phyloP scores from a whole-genome alignment of 371 early-diverging fungal species.

The Thermomucor indicae-seudaticae region DNA sequence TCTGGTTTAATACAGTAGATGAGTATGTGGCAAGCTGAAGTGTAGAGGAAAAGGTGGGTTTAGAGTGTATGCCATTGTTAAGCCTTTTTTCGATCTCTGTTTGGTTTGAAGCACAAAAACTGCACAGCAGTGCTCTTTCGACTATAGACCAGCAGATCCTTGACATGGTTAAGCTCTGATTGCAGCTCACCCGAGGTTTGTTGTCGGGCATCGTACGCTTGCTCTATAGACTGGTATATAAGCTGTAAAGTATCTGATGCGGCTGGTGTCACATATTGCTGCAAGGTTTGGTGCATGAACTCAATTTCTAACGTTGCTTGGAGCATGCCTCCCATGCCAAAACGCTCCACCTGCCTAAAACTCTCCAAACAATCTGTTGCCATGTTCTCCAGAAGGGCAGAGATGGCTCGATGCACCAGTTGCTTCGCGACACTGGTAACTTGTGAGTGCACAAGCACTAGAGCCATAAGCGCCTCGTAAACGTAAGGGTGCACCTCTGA shows the following conservation, averaged over 20 bases:
- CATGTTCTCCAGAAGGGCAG: slow-evolving; percentile 64
- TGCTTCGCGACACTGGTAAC: slow-evolving; percentile 74
- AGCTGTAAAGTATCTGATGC: slow-evolving; percentile 60
- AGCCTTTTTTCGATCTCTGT: slow-evolving; percentile 41
- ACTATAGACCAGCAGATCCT: slow-evolving; percentile 60
- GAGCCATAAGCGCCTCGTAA: slow-evolving; percentile 77
- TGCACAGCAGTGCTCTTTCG: slow-evolving; percentile 69
- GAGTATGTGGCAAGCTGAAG: too few relatives aligned
- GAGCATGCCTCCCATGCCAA: slow-evolving; percentile 87
- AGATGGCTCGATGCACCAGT: slow-evolving; percentile 72
- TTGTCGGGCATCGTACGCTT: slow-evolving; percentile 56
- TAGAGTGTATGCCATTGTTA: too few relatives aligned
- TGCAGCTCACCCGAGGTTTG: slow-evolving; percentile 50
- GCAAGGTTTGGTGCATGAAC: slow-evolving; percentile 76
- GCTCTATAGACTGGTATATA: slow-evolving; percentile 69
- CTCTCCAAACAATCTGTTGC: slow-evolving; percentile 74
- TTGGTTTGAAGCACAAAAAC: slow-evolving; percentile 71
- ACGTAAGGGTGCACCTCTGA: slow-evolving; percentile 85
- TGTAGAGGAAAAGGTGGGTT: too few relatives aligned
- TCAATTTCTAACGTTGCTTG: slow-evolving; percentile 88
- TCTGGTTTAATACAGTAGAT: too few relatives aligned
- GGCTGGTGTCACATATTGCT: slow-evolving; percentile 62
- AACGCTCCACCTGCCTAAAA: slow-evolving; percentile 76
- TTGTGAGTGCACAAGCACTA: slow-evolving; percentile 92
- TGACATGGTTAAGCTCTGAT: slow-evolving; percentile 59